These are phyloP conservation scores for Obba rivulosa DNA, from an alignment of 768 basidiomycete genomes.

Conservation along the genomic window DNA sequence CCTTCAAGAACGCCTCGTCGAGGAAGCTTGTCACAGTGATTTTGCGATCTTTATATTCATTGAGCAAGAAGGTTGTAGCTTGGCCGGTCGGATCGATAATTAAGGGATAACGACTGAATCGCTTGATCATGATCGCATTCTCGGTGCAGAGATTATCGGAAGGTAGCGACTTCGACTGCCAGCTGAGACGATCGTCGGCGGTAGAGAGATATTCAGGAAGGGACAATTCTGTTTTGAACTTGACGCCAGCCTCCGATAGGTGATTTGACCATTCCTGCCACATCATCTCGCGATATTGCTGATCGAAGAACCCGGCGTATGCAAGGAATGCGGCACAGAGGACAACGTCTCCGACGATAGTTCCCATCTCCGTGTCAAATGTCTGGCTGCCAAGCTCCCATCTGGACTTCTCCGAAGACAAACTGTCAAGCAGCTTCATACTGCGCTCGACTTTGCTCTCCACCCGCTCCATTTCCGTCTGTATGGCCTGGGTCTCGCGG, in stretches of 20 bases:
- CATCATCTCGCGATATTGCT: conserved; percentile 95
- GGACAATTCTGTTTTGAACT: conserved; percentile 88
- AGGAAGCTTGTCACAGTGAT: conserved; percentile 98
- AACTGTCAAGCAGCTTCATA: conserved; percentile 88
- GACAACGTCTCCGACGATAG: conserved; percentile 94
- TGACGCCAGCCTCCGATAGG: conserved; percentile 82
- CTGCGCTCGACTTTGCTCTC: conserved; percentile 96
- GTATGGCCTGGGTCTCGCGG: conserved; percentile 95
- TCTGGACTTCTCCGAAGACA: conserved; percentile 89
- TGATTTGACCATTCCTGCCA: conserved; percentile 95
- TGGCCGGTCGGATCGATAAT: conserved; percentile 98
- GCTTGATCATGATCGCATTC: conserved; percentile 99
- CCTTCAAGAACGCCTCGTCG: conserved; percentile 98
- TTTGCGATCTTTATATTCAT: conserved; percentile 93
- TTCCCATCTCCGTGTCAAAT: conserved; percentile 97
- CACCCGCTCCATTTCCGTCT: conserved; percentile 95
- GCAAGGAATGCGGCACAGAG: conserved; percentile 95
- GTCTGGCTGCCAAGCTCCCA: conserved; percentile 95
- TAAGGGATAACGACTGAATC: conserved; percentile 95
- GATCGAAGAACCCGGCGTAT: conserved; percentile 98
- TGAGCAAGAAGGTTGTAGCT: conserved; percentile 89
- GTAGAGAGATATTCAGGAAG: conserved; percentile 95
- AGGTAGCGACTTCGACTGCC: conserved; percentile 95
- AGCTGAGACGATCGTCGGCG: conserved; percentile 90
- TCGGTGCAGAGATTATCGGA: conserved; percentile 94